Evolutionary conservation across 176 grass and related monocot species (phyloP).

Genomic region (Hordeum vulgare): MorexV3_pseudomolecules_assembly NC_058520.1:576229730-576230229

Average conservation of each 20-base stretch:
- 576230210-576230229: slow-evolving; percentile 48
- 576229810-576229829: not conserved
- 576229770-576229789: slow-evolving; percentile 72
- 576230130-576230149: slow-evolving; percentile 38
- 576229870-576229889: slow-evolving; percentile 6
- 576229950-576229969: slow-evolving; percentile 12
- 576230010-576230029: slow-evolving; percentile 12
- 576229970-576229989: slow-evolving; percentile 26
- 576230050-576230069: slow-evolving; percentile 14
- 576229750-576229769: slow-evolving; percentile 48
- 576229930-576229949: slow-evolving; percentile 57
- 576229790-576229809: slow-evolving; percentile 33
- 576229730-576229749: slow-evolving; percentile 22
- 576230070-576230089: not conserved
- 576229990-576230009: slow-evolving; percentile 27
- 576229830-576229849: not conserved
- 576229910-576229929: slow-evolving; percentile 41
- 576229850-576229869: slow-evolving; percentile 17
- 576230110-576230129: slow-evolving; percentile 49
- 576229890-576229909: not conserved
- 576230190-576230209: slow-evolving; percentile 81
- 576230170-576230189: slow-evolving; percentile 20
- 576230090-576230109: slow-evolving; percentile 24
- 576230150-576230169: slow-evolving; percentile 13
- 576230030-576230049: slow-evolving; percentile 24